Base-by-base conservation (phyloP, 2,329 filamentous ascomycete species). In the Colletotrichum tofieldiae region DNA sequence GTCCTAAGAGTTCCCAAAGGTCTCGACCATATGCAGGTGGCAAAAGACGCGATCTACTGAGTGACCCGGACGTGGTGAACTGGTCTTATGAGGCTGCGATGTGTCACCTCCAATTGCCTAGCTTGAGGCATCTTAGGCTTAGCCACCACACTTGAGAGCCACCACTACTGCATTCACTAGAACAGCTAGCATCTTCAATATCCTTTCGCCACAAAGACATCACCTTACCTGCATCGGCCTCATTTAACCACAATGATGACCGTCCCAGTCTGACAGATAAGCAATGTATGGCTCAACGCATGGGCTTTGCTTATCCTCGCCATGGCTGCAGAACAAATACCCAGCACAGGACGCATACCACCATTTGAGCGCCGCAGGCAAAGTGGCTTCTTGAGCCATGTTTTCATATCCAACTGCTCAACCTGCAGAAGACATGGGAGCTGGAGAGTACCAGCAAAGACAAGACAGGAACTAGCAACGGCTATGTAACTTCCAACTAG, bases 251-350 rank as follows among this genome's bases (percentile, higher is more conserved):
- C 29, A 14, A 37, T 2, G 1, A 69, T 59, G 52, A 2, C 54
- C 11, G 11, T 2, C 23, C 20, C 52, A 37, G 20, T 59, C 9
- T 45, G 35, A 20, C 26, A 39, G 7, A n/a, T 37, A 14, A 11
- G 29, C 4, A 8, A 26, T 20, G 2, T 51, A 20, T 59, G 67
- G 35, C 26, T 37, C 1, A 16, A 35, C 16, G 3, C 29, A 20
- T 69, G 67, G 52, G 23, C 41, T 32, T 35, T 69, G 11, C 29
- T 52, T 2, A 43, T 26, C n/a, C 51, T 23, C 2, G 51, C 20
- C n/a, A 52, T 51, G 5, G 16, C 45, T 14, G 66, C 43, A 20
- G 60, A 64, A 39, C 32, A 32, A 43, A 43, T n/a, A 0, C 61
- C 61, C 29, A 32, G 29, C 29, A 32, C 29, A 32, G 29, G 29